These are phyloP conservation scores for Epichloe festucae DNA, from an alignment of 2,329 filamentous ascomycete species.

Conservation along the genomic window DNA sequence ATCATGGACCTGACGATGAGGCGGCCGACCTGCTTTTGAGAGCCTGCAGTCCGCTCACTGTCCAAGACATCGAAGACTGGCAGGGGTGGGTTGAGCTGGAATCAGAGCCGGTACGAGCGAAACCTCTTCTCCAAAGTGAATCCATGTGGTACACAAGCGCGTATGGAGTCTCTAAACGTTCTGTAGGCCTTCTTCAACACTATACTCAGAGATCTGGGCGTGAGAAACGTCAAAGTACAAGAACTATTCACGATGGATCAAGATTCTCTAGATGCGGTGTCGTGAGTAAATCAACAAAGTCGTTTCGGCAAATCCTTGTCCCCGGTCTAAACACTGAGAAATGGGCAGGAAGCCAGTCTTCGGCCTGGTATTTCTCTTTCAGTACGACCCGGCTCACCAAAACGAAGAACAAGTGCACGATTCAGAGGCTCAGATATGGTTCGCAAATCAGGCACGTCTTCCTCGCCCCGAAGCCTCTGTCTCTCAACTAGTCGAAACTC, in stretches of 20 bases:
- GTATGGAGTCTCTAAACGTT: neutral
- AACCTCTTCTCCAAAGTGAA: too few species aligned
- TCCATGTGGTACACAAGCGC: neutral
- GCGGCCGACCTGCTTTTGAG: conserved; percentile 28
- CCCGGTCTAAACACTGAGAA: neutral
- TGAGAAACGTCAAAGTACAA: conserved; percentile 57
- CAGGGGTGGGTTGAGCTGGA: conserved; percentile 74
- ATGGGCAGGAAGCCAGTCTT: conserved; percentile 54
- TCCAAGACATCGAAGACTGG: conserved; percentile 47
- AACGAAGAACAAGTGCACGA: conserved; percentile 41
- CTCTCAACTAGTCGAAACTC: neutral
- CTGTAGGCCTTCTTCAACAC: conserved; percentile 68
- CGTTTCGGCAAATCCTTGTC: neutral
- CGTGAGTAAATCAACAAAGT: conserved; percentile 30
- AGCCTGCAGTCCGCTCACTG: conserved; percentile 32
- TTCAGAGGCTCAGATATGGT: conserved; percentile 55
- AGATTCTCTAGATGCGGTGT: conserved; percentile 46
- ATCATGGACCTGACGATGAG: conserved; percentile 13
- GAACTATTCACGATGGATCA: conserved; percentile 67
- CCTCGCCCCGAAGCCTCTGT: neutral
- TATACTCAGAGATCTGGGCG: conserved; percentile 68
- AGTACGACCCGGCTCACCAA: conserved; percentile 44
- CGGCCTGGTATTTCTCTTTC: conserved; percentile 82
- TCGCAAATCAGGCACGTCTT: conserved; percentile 66
- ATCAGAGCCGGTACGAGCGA: conserved; percentile 63